Percentiles rank a stretch among this genome's conserved stretches.
phyloP scores from a whole-genome alignment of 2,329 filamentous ascomycete species.

The Fusarium foetens region DNA sequence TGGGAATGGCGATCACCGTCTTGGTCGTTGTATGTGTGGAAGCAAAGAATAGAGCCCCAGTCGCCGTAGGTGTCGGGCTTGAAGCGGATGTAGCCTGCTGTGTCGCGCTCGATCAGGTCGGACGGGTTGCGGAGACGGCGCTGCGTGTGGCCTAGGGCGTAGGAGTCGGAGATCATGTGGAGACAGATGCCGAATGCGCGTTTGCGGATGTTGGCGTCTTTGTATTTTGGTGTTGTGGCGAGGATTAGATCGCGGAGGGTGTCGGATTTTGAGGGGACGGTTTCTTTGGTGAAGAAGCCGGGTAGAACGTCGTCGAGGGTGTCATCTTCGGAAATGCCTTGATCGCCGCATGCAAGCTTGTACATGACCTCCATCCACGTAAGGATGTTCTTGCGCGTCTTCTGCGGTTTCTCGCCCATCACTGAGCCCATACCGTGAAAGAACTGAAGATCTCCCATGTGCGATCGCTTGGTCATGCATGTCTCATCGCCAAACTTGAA shows the following conservation, averaged over 20 bases:
- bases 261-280: background rate
- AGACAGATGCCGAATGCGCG: constrained; percentile 28
- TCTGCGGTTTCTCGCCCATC: constrained; percentile 17
- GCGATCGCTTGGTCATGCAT: constrained; percentile 26
- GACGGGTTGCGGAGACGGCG: constrained; percentile 14
- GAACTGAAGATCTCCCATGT: constrained; percentile 33
- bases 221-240: constrained; percentile 25
- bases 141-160: constrained; percentile 27
- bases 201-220: background rate
- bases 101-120: constrained; percentile 14
- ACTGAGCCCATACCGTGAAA: constrained; percentile 26
- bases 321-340: constrained; percentile 1
- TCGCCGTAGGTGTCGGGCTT: constrained; percentile 15
- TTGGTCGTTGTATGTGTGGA: constrained; percentile 22
- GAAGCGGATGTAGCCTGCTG: constrained; percentile 19
- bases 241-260: constrained; percentile 23
- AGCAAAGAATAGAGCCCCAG: constrained; percentile 21
- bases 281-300: background rate
- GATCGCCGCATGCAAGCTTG: constrained; percentile 24
- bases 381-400: constrained; percentile 7
- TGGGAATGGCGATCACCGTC: constrained; percentile 18
- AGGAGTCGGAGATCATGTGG: constrained; percentile 30
- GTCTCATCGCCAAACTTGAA: constrained; percentile 29
- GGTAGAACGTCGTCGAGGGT: background rate
- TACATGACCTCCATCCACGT: constrained; percentile 34